Evolutionary conservation across 2,329 filamentous ascomycete species (phyloP).

Genomic region (Fusarium begoniae): DNA sequence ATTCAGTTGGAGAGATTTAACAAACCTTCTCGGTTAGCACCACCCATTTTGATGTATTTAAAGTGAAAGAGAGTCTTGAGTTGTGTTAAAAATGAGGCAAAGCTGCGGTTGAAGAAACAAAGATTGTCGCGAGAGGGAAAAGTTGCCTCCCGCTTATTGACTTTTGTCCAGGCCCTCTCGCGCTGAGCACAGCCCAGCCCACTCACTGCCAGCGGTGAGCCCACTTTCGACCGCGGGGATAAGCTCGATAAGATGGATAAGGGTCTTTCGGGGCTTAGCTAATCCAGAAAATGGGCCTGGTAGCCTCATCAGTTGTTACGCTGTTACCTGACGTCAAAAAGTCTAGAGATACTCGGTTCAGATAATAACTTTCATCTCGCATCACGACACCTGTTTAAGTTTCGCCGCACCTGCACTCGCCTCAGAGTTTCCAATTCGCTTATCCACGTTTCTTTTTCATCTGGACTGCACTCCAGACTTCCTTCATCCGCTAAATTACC

Average conservation of each 20-base stretch:
- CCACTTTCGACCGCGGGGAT: slow-evolving; percentile 27
- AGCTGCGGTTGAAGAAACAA: slow-evolving; percentile 23
- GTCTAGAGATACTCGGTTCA: slow-evolving; percentile 20
- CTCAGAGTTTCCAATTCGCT: neutral
- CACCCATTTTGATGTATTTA: slow-evolving; percentile 48
- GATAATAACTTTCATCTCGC: slow-evolving; percentile 10
- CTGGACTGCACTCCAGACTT: slow-evolving; percentile 18
- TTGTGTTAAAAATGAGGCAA: slow-evolving; percentile 6
- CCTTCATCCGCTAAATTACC: slow-evolving; percentile 4
- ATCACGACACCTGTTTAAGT: neutral
- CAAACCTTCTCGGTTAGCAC: slow-evolving; percentile 52
- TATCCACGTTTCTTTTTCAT: neutral
- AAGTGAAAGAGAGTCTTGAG: slow-evolving; percentile 11
- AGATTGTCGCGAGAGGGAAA: slow-evolving; percentile 36
- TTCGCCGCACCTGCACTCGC: slow-evolving; percentile 4
- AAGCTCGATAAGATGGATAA: slow-evolving; percentile 36
- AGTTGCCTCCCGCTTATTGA: slow-evolving; percentile 39
- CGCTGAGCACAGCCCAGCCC: slow-evolving; percentile 4
- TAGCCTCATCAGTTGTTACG: slow-evolving; percentile 11
- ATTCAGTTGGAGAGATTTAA: neutral
- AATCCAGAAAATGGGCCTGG: slow-evolving; percentile 28
- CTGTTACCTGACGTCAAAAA: slow-evolving; percentile 36
- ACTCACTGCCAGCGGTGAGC: slow-evolving; percentile 20
- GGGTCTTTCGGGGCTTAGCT: slow-evolving; percentile 38
- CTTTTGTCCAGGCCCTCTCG: slow-evolving; percentile 28